Evolutionary conservation across 2,329 filamentous ascomycete species (phyloP), one percentile per base, ranked within the genome.

Genomic region (Penicillium sp.): DNA sequence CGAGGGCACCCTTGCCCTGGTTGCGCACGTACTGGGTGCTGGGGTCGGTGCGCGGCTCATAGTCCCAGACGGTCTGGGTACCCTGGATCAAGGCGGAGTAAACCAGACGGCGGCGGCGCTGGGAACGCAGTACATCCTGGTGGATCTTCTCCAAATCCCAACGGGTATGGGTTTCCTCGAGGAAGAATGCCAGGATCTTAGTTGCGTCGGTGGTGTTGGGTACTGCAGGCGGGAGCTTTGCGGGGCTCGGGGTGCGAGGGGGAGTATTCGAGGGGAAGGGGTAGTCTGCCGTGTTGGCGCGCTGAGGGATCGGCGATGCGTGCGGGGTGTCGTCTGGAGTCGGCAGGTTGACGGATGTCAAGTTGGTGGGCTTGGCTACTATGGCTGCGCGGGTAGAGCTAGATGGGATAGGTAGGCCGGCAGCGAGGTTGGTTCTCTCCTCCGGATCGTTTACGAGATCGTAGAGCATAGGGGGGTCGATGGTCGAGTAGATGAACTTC

Each of bases 401-500:
- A 33, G 58, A 53, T n/a, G 66, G 67, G 5, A 69, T 60, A 1
- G 67, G 51, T 15, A 76, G 61, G 2, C 72, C 72, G 4, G 73
- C 72, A 3, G 69, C 74, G 46, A 95, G 78, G 73, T 96, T 93
- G 63, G 82, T 78, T n/a, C 91, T 75, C 77, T 96, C 91, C 34
- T 86, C 76, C 0, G 91, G 91, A 68, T 97, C 92, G 21, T 79
- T 75, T 44, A 81, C 79, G 7, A 97, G 80, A 75, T 97, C 89
- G 80, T 86, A 97, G 13, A 97, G 83, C 77, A 94, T 91, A 31
- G 90, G 87, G 33, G 89, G 87, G 70, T 97, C 92, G 23, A 87
- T 87, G 7, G 92, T 87, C 68, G 91, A 96, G 61, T 85, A 91
- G 62, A 94, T 86, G 74, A 92, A 96, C 80, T 97, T 97, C 91